A percentile compares a stretch with the other conserved stretches of the same genome.
phyloP scores from a whole-genome alignment of 2,329 filamentous ascomycete species.

The Magnaporthiopsis incrustans region DNA sequence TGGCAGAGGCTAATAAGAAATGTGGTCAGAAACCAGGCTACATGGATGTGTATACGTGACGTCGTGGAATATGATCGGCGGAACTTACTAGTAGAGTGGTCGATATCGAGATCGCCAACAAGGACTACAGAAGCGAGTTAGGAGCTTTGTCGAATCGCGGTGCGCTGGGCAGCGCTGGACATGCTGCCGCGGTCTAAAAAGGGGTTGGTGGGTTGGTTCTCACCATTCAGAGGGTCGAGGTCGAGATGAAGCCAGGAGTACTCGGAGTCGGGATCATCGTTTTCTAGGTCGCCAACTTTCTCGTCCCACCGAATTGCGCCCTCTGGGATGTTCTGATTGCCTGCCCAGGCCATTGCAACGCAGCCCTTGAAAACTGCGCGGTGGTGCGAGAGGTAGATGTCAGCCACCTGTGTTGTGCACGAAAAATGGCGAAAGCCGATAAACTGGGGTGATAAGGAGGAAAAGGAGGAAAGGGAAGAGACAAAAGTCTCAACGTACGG shows the following conservation, averaged over 20 bases:
- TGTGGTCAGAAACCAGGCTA: not conserved
- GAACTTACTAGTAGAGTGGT: not conserved
- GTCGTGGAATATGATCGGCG: not conserved
- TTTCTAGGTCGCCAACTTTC: not conserved
- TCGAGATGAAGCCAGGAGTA: conserved; percentile 1
- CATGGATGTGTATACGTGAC: not conserved
- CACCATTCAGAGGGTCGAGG: conserved; percentile 1
- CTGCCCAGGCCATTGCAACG: conserved; percentile 1
- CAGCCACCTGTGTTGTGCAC: not conserved
- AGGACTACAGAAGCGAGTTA: not conserved
- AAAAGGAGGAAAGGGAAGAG: not conserved
- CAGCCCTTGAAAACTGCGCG: conserved; percentile 2
- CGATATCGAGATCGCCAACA: not conserved
- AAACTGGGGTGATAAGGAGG: too few species aligned
- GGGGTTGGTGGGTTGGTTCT: not conserved
- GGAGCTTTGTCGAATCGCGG: not conserved
- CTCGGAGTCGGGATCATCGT: not conserved
- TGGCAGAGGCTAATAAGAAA: not conserved
- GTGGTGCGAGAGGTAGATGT: too few species aligned
- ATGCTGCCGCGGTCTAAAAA: not conserved
- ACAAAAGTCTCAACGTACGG: not conserved
- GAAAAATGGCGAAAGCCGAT: not conserved
- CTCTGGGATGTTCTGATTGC: not conserved
- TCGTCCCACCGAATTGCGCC: not conserved
- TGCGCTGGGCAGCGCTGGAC: not conserved